phyloP scores from a whole-genome alignment of 2,329 filamentous ascomycete species.

The Aspergillus proliferans region DNA sequence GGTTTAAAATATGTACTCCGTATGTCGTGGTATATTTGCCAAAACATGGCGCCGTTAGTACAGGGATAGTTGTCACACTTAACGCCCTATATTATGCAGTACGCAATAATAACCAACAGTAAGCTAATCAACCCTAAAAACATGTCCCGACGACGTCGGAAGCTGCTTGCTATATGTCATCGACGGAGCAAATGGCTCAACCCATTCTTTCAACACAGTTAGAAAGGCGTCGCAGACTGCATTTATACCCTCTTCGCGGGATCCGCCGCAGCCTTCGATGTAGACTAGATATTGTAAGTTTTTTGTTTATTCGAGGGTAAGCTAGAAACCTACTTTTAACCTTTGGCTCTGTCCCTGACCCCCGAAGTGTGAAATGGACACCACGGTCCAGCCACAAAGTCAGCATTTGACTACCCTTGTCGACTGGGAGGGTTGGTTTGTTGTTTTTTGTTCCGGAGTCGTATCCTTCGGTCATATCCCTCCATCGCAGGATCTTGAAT shows the following conservation, averaged over 20 bases:
- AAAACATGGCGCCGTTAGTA: no score
- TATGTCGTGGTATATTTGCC: no score
- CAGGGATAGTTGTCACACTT: no score
- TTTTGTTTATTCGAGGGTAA: conserved; percentile 1
- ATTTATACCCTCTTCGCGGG: conserved; percentile 28
- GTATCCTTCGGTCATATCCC: conserved; percentile 56
- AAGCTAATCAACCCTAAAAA: conserved; percentile 16
- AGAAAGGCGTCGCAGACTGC: conserved; percentile 33
- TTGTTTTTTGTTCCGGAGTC: conserved; percentile 51
- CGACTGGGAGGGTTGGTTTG: conserved; percentile 50
- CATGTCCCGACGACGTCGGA: conserved; percentile 33
- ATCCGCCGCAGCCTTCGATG: conserved; percentile 36
- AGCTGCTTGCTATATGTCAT: conserved; percentile 32
- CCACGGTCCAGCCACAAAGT: conserved; percentile 52
- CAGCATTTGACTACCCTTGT: conserved; percentile 57
- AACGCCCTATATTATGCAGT: no score
- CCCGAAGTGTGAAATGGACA: conserved; percentile 54
- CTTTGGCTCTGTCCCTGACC: conserved; percentile 61
- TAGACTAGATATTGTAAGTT: conserved; percentile 27
- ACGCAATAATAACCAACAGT: no score
- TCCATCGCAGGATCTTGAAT: conserved; percentile 52
- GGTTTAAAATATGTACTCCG: no score
- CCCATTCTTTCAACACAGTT: conserved; percentile 34
- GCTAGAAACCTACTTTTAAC: conserved; percentile 48
- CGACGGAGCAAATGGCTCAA: conserved; percentile 30